Evolutionary conservation across 495 filamentous ascomycete genomes (phyloP).

Genomic region (Xylaria telfairii): DNA sequence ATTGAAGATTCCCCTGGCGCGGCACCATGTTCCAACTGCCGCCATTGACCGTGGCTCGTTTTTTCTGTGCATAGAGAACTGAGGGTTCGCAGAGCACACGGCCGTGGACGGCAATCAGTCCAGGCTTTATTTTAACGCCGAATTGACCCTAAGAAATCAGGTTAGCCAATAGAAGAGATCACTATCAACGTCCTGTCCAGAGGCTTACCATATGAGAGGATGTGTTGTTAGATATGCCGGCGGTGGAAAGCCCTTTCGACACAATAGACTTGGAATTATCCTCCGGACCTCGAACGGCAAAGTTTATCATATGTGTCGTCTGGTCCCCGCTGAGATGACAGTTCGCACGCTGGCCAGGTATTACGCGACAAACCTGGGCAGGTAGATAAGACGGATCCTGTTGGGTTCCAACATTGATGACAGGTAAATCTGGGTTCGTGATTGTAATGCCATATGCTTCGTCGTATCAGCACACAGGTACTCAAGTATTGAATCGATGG

Average conservation of each 20-base stretch:
- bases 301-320: slow-evolving; percentile 60
- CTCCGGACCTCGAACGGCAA: slow-evolving; percentile 65
- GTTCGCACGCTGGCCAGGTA: slow-evolving; percentile 64
- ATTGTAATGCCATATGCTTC: slow-evolving; percentile 18
- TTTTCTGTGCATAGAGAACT: slow-evolving; percentile 33
- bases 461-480: slow-evolving; percentile 13
- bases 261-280: slow-evolving; percentile 66
- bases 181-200: slow-evolving; percentile 52
- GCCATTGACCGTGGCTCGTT: neutral
- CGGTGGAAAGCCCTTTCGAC: neutral
- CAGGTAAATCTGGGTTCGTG: slow-evolving; percentile 21
- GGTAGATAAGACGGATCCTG: slow-evolving; percentile 66
- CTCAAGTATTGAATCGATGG: neutral
- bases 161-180: neutral
- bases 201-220: slow-evolving; percentile 52
- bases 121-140: neutral
- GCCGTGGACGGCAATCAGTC: slow-evolving; percentile 54
- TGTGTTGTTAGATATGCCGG: neutral
- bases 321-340: slow-evolving; percentile 59
- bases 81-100: slow-evolving; percentile 58
- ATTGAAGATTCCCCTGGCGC: no score
- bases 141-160: neutral
- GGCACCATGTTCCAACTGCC: slow-evolving; percentile 28
- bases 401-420: slow-evolving; percentile 68
- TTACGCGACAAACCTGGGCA: slow-evolving; percentile 61